Evolutionary conservation across 176 grass and related monocot genomes (phyloP).

Genomic region (Aegilops longissima): DNA sequence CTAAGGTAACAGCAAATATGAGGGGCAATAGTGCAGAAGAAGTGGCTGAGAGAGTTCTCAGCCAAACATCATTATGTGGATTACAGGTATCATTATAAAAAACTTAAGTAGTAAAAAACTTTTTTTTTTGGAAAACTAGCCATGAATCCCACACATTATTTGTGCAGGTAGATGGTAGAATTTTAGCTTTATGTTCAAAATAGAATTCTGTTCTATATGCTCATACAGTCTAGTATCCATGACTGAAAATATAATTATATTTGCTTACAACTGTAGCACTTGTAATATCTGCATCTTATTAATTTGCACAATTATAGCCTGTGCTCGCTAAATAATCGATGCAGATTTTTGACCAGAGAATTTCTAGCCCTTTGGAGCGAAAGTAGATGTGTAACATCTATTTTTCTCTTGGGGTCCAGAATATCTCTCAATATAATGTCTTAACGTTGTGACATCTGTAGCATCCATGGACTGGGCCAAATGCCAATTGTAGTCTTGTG

Average conservation of each 20-base stretch:
- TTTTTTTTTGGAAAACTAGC: background rate
- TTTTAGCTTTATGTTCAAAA: background rate
- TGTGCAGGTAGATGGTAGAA: background rate
- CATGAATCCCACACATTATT: background rate
- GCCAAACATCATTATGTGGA: constrained; percentile 72
- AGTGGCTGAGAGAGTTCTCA: constrained; percentile 88
- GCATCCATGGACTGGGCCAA: background rate
- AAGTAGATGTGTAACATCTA: constrained; percentile 1
- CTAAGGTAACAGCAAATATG: constrained; percentile 95
- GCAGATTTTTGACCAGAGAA: background rate
- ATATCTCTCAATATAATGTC: background rate
- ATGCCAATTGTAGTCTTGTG: background rate
- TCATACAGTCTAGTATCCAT: background rate
- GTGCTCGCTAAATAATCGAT: background rate
- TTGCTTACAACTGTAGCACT: background rate
- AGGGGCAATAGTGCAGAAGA: constrained; percentile 82
- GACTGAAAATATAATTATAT: background rate
- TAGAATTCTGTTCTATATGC: background rate
- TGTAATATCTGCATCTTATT: constrained; percentile 1
- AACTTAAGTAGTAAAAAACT: background rate
- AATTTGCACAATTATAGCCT: background rate
- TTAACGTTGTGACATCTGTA: constrained; percentile 8
- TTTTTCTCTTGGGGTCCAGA: background rate
- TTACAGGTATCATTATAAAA: constrained; percentile 64
- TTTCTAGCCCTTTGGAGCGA: background rate